Evolutionary conservation across 2,329 filamentous ascomycete species (phyloP), one percentile per base, ranked within the genome.

Genomic region (Shiraia bambusicola): DNA sequence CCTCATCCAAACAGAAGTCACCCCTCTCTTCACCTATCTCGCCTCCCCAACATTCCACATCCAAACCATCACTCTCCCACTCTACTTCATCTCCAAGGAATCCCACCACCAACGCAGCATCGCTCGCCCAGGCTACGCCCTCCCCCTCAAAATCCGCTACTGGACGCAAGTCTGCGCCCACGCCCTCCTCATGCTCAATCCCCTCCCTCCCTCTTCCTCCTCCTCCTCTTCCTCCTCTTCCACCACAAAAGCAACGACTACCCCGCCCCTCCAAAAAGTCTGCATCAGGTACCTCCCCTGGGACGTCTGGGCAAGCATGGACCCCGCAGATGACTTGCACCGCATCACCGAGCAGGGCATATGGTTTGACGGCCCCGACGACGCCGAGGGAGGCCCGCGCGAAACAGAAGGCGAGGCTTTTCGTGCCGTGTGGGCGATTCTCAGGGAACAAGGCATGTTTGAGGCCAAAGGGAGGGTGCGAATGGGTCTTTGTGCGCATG

Each of bases 271-370:
- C 1, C 33, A 54, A 6, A 42, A 60, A 24, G 56, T 67, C 13
- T 30, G 47, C 1, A 37, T 67, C 30, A 58, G 58, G 30, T 67
- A 67, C 31, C 54, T 58, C 35, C 62, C 65, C 4, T 59, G 54
- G 45, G 59, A 67, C 37, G 59, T 65, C 12, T 67, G 62, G 64
- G 64, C 64, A 12, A 54, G 49, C 19, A 63, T 69, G 60, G 61
- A 65, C 32, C 62, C 61, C 1, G 50, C 49, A 0, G 63, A 67
- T 26, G 50, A 65, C 15, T 38, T 67, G 37, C 25, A 34, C 8
- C 49, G 59, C 16, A 59, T 67, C 27, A 51, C 49, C 2, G 45
- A 57, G 30, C 37, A 46, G 6, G 65, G 64, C 0, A 46, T 68
- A 1, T 67, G 59, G 61, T 62, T 63, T 16, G 48, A 53, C 26